These are phyloP conservation scores for Exophiala dermatitidis DNA, from an alignment of 2,329 filamentous ascomycete genomes.

Conservation along the genomic window DNA sequence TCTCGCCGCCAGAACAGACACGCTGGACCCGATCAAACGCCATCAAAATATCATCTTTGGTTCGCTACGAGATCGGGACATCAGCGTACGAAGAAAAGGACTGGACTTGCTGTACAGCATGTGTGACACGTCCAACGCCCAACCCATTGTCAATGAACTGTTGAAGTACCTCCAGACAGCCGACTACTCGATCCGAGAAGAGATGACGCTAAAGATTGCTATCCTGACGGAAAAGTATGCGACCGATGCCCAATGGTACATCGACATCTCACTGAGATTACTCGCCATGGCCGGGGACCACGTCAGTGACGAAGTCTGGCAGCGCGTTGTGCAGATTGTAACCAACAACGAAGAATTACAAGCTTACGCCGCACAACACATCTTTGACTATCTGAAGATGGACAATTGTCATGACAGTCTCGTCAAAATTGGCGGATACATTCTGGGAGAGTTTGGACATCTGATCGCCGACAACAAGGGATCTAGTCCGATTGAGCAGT, in stretches of 20 bases:
- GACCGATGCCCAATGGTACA: slow-evolving; percentile 98
- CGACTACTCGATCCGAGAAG: slow-evolving; percentile 94
- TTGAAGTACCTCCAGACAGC: slow-evolving; percentile 91
- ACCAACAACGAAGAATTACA: slow-evolving; percentile 99
- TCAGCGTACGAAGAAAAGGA: slow-evolving; percentile 91
- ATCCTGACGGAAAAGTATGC: slow-evolving; percentile 98
- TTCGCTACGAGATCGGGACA: slow-evolving; percentile 89
- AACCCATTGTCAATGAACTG: slow-evolving; percentile 86
- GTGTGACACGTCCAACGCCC: slow-evolving; percentile 94
- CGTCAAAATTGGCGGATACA: slow-evolving; percentile 94
- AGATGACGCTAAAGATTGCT: slow-evolving; percentile 98
- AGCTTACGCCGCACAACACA: slow-evolving; percentile 90
- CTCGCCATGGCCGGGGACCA: slow-evolving; percentile 97
- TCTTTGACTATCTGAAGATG: slow-evolving; percentile 82
- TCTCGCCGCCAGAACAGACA: slow-evolving; percentile 86
- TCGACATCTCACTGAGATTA: slow-evolving; percentile 88
- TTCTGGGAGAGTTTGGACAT: slow-evolving; percentile 94
- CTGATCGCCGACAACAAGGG: slow-evolving; percentile 85
- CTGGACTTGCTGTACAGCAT: slow-evolving; percentile 97
- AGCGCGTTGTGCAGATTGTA: slow-evolving; percentile 95
- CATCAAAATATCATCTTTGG: slow-evolving; percentile 95
- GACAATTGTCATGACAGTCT: slow-evolving; percentile 94
- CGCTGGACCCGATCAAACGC: slow-evolving; percentile 93
- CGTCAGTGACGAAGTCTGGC: slow-evolving; percentile 98
- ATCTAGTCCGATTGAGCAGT: slow-evolving; percentile 95